Percentiles rank a stretch among this genome's conserved stretches.
These are phyloP conservation scores for Starmerella khaoyaiensis DNA, from an alignment of 805 yeast genomes.

Conservation along the genomic window DNA sequence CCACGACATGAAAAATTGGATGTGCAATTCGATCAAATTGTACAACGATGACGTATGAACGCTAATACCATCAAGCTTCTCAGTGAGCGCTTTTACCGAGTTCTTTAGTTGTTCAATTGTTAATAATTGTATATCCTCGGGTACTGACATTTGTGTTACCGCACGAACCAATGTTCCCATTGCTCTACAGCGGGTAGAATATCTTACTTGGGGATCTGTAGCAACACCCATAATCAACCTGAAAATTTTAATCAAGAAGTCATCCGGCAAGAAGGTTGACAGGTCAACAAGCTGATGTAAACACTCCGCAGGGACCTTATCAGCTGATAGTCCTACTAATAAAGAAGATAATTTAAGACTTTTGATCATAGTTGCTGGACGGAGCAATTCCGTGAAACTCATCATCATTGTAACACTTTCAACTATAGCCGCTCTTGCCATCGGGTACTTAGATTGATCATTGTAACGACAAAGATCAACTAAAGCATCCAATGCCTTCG, in stretches of 20 bases:
- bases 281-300: constrained; percentile 6
- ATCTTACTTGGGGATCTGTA: background rate
- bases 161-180: background rate
- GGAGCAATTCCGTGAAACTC: background rate
- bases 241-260: background rate
- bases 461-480: constrained; percentile 5
- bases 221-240: background rate
- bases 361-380: background rate
- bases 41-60: too few relatives aligned
- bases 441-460: background rate
- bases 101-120: background rate
- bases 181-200: background rate
- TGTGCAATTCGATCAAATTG: too few relatives aligned
- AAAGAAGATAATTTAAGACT: constrained; percentile 4
- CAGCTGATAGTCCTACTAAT: constrained; percentile 1
- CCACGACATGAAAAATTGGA: too few relatives aligned
- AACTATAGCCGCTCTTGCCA: constrained; percentile 1
- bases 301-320: background rate
- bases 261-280: constrained; percentile 2
- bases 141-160: background rate
- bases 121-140: background rate
- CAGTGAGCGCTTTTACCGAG: background rate
- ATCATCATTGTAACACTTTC: constrained; percentile 5
- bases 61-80: too few relatives aligned
- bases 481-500: constrained; percentile 6